These are phyloP conservation scores for Aspergillus arachidicola DNA, from an alignment of 2,329 filamentous ascomycete species.

Conservation along the genomic window DNA sequence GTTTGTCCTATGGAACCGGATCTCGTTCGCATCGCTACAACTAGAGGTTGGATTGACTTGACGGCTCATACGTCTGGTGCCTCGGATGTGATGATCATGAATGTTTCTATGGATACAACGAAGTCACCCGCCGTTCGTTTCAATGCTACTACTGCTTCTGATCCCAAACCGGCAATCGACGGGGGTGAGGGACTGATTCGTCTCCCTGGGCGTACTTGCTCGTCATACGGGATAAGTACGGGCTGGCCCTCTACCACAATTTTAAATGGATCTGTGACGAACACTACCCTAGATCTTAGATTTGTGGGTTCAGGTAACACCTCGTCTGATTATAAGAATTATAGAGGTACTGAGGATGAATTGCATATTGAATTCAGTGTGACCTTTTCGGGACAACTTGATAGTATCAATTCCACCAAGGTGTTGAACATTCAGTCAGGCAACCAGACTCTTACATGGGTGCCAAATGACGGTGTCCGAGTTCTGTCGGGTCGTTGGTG, in stretches of 20 bases:
- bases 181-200: neutral
- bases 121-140: neutral
- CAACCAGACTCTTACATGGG: neutral
- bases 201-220: neutral
- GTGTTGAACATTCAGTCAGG: neutral
- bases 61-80: neutral
- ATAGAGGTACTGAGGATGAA: neutral
- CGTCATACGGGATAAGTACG: neutral
- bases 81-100: neutral
- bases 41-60: neutral
- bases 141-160: neutral
- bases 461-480: neutral
- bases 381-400: neutral
- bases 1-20: neutral
- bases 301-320: neutral
- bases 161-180: neutral
- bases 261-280: slow-evolving; percentile 1
- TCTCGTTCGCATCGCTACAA: neutral
- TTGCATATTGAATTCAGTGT: neutral
- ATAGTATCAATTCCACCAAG: slow-evolving; percentile 1
- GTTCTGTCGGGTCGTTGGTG: neutral
- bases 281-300: neutral
- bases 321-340: neutral
- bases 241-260: neutral
- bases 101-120: neutral